Evolutionary conservation across 73 alveolate species (phyloP), one percentile per base, ranked within the genome.

Genomic region (Uronychia setigera): DNA sequence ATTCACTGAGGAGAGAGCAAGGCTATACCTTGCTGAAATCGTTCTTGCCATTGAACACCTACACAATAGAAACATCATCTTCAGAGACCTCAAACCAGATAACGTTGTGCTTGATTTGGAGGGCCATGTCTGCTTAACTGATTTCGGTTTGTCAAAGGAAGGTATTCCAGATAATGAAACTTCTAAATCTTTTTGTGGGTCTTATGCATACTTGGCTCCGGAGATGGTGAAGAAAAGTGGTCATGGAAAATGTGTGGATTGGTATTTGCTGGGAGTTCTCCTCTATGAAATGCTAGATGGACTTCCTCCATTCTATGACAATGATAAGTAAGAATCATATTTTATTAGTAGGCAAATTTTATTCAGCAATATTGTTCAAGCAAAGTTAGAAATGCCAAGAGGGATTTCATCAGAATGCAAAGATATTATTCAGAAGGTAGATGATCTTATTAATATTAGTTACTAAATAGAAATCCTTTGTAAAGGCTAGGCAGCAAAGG

Each of bases 161-260:
- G 97, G 97, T 1, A 92, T 96, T 34, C 81, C 60, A 67, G 96
- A 95, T 57, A 88, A 89, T 77, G 89, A 87, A 60, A 80, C 57
- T 60, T 96, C 99, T 0, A 85, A 91, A 81, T 87, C 96, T n/a
- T 96, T 96, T 83, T 96, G 99, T 85, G 99, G 99, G 0, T 95
- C 98, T 0, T 84, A 84, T 35, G 99, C 98, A 1, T 96, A 96
- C 87, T 86, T 96, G 58, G 98, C 99, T n/a, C 99, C 99, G 1
- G 99, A 96, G 88, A 96, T 96, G 97, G 83, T 96, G 74, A 94
- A 91, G 88, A 95, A 92, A 82, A 87, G 84, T 32, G 98, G 98
- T 19, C 99, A 96, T 92, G 98, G 98, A 1, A 96, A 93, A 81
- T 90, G 96, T 0, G 98, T 96, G 1, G 99, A 96, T 88, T 96